Conservation (phyloP, 495 filamentous ascomycete species). For the Glonium stellatum region DNA sequence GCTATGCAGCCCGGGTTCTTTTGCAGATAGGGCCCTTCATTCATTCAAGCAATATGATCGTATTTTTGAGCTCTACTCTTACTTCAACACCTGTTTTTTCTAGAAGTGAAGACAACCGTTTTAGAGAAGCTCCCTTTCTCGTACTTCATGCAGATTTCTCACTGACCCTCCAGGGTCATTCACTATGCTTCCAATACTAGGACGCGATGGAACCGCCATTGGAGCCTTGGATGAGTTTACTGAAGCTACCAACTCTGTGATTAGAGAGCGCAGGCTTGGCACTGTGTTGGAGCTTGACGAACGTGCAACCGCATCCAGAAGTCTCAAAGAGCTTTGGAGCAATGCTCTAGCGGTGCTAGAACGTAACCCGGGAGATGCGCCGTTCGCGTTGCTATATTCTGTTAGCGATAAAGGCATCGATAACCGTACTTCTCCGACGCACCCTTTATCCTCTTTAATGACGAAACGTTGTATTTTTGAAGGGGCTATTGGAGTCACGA, state of each 20-base stretch:
- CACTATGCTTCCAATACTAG: not conserved
- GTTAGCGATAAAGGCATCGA: not conserved
- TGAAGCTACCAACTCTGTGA: not conserved
- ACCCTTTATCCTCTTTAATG: not conserved
- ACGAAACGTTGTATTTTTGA: not conserved
- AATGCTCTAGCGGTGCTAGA: not conserved
- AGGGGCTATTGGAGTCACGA: not conserved
- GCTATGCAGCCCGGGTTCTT: too few relatives aligned
- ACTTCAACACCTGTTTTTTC: not conserved
- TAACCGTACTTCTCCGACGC: not conserved
- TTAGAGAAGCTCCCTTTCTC: not conserved
- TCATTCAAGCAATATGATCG: too few relatives aligned
- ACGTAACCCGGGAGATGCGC: not conserved
- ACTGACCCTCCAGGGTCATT: not conserved
- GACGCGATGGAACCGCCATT: not conserved
- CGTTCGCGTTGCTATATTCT: not conserved
- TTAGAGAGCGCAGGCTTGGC: not conserved
- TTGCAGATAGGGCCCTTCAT: too few relatives aligned
- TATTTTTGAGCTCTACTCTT: too few relatives aligned
- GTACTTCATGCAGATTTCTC: not conserved
- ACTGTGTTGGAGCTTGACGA: not conserved
- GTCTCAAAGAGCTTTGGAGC: not conserved
- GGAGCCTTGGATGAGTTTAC: not conserved
- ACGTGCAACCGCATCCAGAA: not conserved
- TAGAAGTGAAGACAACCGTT: not conserved